Evolutionary conservation across 169 alveolate genomes (phyloP), one percentile per base, ranked within the genome.

Genomic region (Cryptosporidium parvum): DNA sequence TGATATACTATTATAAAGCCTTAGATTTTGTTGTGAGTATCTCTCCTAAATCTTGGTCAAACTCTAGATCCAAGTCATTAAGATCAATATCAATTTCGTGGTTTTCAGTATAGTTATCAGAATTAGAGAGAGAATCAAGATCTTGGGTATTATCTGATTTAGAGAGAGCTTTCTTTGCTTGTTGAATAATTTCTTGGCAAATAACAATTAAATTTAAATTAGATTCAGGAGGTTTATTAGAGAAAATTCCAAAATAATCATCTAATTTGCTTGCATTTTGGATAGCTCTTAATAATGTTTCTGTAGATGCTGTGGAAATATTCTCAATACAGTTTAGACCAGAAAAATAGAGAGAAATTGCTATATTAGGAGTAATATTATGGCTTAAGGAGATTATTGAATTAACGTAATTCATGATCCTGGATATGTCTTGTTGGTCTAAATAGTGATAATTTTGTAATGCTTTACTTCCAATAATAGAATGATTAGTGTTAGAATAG

Each of bases 341-440:
- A 18, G 62, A 65, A 45, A 80, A 80, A 42, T 80, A 80, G n/a
- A 80, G 9, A 23, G 89, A 59, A 39, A 80, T 80, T 3, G 89
- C 89, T 16, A 59, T 45, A 21, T 62, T 80, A 18, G 89, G 89
- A 16, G 89, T 80, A n/a, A 80, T 80, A 42, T 62, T 16, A 51
- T n/a, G 29, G 39, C 45, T 44, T 31, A 62, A 8, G 18, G 52
- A 23, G 18, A 23, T 62, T 21, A 39, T 10, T 7, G 33, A 21
- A 26, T 62, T 80, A n/a, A 80, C 70, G 23, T n/a, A 62, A 12
- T n/a, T 39, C 21, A 21, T 80, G 10, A 80, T 62, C 70, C 42
- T 62, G 18, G 69, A 37, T 23, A 61, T 61, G 29, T 61, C 75
- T 12, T 45, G 67, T 8, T 59, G 69, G 39, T 62, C 69, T 18